Base-by-base conservation (phyloP, 257 asterid species). In the Jaltomata sinuosa region DNA sequence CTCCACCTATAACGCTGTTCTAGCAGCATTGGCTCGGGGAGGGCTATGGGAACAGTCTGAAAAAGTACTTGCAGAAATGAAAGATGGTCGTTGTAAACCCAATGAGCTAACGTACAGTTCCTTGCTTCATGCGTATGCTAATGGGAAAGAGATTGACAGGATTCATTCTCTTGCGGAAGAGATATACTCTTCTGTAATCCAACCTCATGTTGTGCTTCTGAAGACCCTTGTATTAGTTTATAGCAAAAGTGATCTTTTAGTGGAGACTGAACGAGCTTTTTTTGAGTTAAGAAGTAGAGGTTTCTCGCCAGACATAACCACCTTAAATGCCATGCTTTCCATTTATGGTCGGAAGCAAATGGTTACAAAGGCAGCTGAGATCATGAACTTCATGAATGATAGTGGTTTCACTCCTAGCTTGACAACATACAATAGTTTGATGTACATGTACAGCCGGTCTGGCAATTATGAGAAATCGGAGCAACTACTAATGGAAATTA, bases 21-120 rank as follows among this genome's bases (percentile, higher is more conserved):
- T 96, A 82, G 98, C 99, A 15, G 99, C 98, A 6, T 82, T 96
- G 55, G 97, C 98, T 3, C 85, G 98, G 49, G 98, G 97, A 59
- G 99, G 98, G 29, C 87, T 90, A 47, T 96, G 98, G 98, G 93
- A 95, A 77, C 98, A 96, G 86, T 94, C 99, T 1, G 98, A 96
- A 88, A 93, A 93, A 85, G 88, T 96, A 22, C 90, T 94, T 79
- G 90, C 94, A 15, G 98, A 96, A 84, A 96, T 96, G 99, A 90
- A 87, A 81, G 89, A 88, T 2, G 55, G 90, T 25, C 88, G 82
- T 40, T 96, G 98, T 85, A 96, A 94, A 50, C 99, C 99, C 4
- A 96, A 96, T 74, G 96, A 92, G 84, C 86, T 88, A 82, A 92
- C 97, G 15, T 94, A 93, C 45, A 89, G 99, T 79, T 94, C 97